Evolutionary conservation across 176 grass and related monocot species (phyloP).

Genomic region (Bromus sterilis): DNA sequence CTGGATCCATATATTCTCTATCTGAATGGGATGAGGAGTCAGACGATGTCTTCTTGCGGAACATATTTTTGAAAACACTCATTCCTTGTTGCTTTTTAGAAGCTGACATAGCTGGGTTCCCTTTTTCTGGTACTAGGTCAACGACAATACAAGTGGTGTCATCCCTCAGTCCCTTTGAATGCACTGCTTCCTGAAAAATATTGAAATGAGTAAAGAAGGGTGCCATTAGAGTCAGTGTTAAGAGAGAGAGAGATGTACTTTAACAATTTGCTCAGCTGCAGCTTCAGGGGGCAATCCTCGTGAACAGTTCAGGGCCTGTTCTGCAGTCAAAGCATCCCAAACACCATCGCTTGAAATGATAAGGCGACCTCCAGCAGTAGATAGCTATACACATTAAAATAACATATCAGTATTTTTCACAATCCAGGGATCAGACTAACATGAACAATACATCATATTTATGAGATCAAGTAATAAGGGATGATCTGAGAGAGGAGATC

Average conservation of each 20-base stretch:
- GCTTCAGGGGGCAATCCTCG: constrained; percentile 46
- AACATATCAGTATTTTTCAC: constrained; percentile 10
- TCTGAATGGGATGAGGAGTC: constrained; percentile 71
- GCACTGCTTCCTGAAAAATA: constrained; percentile 75
- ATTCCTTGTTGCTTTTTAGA: constrained; percentile 77
- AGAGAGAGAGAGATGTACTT: constrained; percentile 38
- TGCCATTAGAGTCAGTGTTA: neutral
- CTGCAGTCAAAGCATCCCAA: constrained; percentile 79
- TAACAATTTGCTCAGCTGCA: constrained; percentile 76
- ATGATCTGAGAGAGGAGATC: too few relatives aligned
- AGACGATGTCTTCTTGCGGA: constrained; percentile 44
- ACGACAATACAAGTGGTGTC: constrained; percentile 95
- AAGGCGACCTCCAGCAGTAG: constrained; percentile 66
- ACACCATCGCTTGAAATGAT: constrained; percentile 96
- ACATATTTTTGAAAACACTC: constrained; percentile 94
- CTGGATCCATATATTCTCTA: constrained; percentile 56
- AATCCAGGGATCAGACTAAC: neutral
- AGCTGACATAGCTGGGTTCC: constrained; percentile 26
- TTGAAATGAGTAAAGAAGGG: constrained; percentile 12
- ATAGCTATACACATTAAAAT: constrained; percentile 55
- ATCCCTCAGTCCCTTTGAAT: constrained; percentile 79
- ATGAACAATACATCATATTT: neutral
- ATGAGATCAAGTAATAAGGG: neutral
- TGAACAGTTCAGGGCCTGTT: constrained; percentile 68
- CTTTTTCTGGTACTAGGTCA: constrained; percentile 70